Percentiles rank a stretch among this genome's conserved stretches.
These are phyloP conservation scores for Lichtheimia hyalospora DNA, from an alignment of 371 early-diverging fungal genomes.

Conservation along the genomic window DNA sequence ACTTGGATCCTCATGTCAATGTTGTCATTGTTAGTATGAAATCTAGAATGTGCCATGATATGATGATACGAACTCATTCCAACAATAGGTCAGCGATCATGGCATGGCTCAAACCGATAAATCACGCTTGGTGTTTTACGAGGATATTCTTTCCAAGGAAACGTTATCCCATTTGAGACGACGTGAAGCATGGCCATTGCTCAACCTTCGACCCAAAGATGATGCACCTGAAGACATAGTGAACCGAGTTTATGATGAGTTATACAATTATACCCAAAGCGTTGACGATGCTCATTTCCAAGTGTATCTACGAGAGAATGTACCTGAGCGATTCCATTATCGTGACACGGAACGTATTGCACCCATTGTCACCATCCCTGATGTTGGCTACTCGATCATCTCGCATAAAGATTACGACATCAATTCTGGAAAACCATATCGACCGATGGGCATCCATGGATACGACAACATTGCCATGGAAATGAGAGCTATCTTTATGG, in stretches of 20 bases:
- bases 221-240: conserved; percentile 28
- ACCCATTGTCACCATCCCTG: conserved; percentile 74
- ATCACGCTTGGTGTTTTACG: conserved; percentile 68
- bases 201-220: conserved; percentile 49
- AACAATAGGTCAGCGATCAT: conserved; percentile 76
- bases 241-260: conserved; percentile 27
- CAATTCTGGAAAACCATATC: conserved; percentile 16
- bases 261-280: conserved; percentile 34
- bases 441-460: conserved; percentile 78
- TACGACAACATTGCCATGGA: conserved; percentile 76
- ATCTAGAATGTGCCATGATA: background rate
- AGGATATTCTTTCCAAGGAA: conserved; percentile 58
- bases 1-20: conserved; percentile 67
- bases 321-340: conserved; percentile 70
- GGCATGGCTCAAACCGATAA: conserved; percentile 79
- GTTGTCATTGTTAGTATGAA: conserved; percentile 70
- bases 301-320: conserved; percentile 64
- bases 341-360: conserved; percentile 62
- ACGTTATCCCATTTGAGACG: conserved; percentile 25
- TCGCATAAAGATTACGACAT: conserved; percentile 39
- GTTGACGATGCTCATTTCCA: conserved; percentile 52
- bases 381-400: conserved; percentile 59
- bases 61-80: background rate
- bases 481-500: conserved; percentile 91
- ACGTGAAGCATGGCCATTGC: conserved; percentile 37